A percentile compares a stretch with the other conserved stretches of the same genome.
Evolutionary conservation across 2,329 filamentous ascomycete species (phyloP).

Genomic region (Phaeophleospora eucalypticola): DNA sequence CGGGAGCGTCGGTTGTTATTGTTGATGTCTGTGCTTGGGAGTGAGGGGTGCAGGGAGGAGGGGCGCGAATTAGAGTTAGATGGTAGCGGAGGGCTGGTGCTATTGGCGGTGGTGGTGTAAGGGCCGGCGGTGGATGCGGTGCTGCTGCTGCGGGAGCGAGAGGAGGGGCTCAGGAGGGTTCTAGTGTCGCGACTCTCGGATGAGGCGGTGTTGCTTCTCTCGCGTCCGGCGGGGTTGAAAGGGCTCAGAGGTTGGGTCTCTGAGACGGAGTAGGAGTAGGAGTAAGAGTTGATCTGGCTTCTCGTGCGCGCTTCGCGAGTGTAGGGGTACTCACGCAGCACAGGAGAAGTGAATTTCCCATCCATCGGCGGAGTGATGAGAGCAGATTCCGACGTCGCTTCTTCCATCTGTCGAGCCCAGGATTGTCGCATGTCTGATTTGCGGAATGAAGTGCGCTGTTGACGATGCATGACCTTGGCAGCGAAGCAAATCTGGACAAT

Average conservation of each 20-base stretch:
- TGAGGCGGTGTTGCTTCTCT: background rate
- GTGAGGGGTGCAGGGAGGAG: background rate
- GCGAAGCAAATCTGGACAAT: constrained; percentile 4
- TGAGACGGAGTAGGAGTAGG: too few species aligned
- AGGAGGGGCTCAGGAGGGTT: background rate
- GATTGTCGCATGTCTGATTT: constrained; percentile 10
- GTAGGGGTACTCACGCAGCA: too few species aligned
- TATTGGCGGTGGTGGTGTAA: background rate
- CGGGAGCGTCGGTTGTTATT: background rate
- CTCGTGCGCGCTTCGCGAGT: too few species aligned
- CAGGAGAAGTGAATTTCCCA: background rate
- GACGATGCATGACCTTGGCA: constrained; percentile 1
- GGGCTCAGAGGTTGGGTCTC: background rate
- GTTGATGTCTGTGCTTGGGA: background rate
- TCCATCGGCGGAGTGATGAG: background rate
- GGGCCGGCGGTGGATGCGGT: background rate
- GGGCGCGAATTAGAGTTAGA: too few species aligned
- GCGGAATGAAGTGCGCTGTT: constrained; percentile 5
- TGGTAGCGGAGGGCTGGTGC: too few species aligned
- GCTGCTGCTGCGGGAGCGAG: background rate
- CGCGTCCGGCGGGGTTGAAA: background rate
- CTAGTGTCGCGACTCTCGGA: background rate
- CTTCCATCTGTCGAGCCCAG: constrained; percentile 3
- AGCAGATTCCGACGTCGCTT: background rate
- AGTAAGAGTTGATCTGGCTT: too few species aligned